Evolutionary conservation across 257 asterid genomes (phyloP), one percentile per base, ranked within the genome.

Genomic region (Fraxinus excelsior): DNA sequence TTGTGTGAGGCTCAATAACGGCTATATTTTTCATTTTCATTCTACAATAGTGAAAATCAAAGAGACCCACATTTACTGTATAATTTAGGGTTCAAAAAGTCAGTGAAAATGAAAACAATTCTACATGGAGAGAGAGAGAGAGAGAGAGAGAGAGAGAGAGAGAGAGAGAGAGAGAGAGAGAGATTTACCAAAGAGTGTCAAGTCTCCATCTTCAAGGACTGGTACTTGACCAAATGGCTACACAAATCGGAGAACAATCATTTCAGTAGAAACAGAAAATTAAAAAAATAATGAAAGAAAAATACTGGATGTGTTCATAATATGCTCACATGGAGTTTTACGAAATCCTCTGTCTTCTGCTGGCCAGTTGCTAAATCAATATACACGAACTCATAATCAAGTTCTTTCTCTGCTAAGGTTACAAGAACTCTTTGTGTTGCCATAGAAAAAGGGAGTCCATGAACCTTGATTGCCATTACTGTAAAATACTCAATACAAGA

Each of bases 171-270:
- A n/a, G n/a, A n/a, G n/a, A n/a, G n/a, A n/a, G n/a, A n/a, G n/a
- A 1, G 14, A 72, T 13, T 67, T 81, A 86, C 92, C 90, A 7
- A 81, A 88, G 81, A 86, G 87, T 49, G 67, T 73, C 46, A 88
- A 74, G 42, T 88, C 90, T 16, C 89, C 89, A 73, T 86, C 90
- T 80, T 86, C 83, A 13, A 88, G 83, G 71, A 62, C 89, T 0
- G 92, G 92, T 29, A 86, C 78, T 79, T 84, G 86, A 23, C 88
- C 90, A 70, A 86, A 88, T 0, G 90, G 90, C 90, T 86, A 38
- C 73, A 80, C 35, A 64, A 71, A 12, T 5, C 9, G 18, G 23
- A 70, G 1, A 58, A 31, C 8, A 66, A 56, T 58, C 3, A 29
- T 1, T 34, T 37, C 28, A 77, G 8, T 68, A 71, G 23, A 53